Base-by-base conservation (phyloP, 169 alveolate species). In the Plasmodium gaboni region DNA sequence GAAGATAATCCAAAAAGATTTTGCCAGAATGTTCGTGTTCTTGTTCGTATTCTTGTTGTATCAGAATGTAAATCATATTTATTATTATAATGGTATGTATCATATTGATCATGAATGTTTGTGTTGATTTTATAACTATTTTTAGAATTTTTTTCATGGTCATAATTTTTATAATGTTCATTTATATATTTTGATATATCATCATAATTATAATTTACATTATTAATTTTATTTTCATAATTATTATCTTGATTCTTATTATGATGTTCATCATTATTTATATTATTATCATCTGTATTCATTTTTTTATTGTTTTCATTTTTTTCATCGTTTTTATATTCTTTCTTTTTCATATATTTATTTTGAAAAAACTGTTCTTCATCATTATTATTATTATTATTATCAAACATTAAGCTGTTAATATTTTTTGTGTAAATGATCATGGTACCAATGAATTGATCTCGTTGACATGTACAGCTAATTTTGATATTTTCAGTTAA, bases 1-100 rank as follows among this genome's bases (percentile, higher is more conserved):
- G 88, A 74, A 74, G 88, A 74, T 53, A 64, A 44, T 12, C 88
- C 88, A 44, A 74, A 74, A 10, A 74, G 15, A 28, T 74, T 74
- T 42, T 74, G 74, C 88, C 88, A 74, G 10, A 74, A 60, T 4
- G 88, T 74, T 53, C 88, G 57, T 64, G 15, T 74, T 24, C 88
- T 13, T 63, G 44, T 42, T 24, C 46, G 55, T 38, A 38, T 38
- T 38, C 46, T 38, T 38, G 46, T 38, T 10, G 46, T 9, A 51
- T 53, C 60, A 3, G 38, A 44, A 24, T 55, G 46, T 28, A 60
- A 61, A 38, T 38, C 46, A 38, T 38, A 38, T 42, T 17, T 53
- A n/a, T 61, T 26, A 2, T 22, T 57, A 1, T 42, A n/a, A 68
- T 28, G 1, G 60, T 74, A 61, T 19, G 24, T 55, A 60, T 74